Conservation (phyloP, 768 basidiomycete genomes). For the Kwoniella dejecticola region DNA sequence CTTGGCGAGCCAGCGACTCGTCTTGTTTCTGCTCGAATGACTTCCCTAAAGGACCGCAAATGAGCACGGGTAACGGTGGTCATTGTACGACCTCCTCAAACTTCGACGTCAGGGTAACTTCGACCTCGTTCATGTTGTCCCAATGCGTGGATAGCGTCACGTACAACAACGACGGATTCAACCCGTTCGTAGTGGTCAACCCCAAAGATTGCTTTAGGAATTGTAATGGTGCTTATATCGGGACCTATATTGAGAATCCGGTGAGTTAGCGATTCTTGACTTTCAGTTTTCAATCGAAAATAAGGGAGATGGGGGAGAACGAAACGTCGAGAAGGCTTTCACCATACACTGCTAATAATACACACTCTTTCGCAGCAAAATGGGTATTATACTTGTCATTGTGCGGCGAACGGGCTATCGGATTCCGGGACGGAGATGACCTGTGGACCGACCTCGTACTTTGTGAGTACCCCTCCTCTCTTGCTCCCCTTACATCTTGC, state of each 20-base stretch:
- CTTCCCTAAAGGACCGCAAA: neutral
- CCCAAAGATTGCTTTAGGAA: conserved; percentile 10
- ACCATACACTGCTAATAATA: too few species aligned
- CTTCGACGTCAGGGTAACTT: neutral
- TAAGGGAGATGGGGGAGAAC: too few species aligned
- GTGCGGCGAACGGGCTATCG: neutral
- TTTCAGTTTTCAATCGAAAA: too few species aligned
- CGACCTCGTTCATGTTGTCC: neutral
- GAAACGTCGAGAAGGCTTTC: too few species aligned
- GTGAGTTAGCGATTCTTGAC: neutral
- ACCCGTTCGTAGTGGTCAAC: neutral
- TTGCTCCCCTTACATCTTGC: too few species aligned
- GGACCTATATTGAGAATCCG: neutral
- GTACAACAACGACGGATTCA: neutral
- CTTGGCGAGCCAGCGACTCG: neutral
- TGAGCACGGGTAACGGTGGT: neutral
- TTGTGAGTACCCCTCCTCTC: neutral
- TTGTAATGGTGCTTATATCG: conserved; percentile 8
- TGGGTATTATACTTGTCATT: conserved; percentile 4
- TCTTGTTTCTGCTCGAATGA: conserved; percentile 2
- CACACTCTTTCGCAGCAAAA: too few species aligned
- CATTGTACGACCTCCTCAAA: neutral
- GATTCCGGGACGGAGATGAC: neutral
- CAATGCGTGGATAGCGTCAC: conserved; percentile 1
- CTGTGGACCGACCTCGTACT: neutral